These are phyloP conservation scores for Copromyces sp. DNA, from an alignment of 495 filamentous ascomycete species.

Conservation along the genomic window DNA sequence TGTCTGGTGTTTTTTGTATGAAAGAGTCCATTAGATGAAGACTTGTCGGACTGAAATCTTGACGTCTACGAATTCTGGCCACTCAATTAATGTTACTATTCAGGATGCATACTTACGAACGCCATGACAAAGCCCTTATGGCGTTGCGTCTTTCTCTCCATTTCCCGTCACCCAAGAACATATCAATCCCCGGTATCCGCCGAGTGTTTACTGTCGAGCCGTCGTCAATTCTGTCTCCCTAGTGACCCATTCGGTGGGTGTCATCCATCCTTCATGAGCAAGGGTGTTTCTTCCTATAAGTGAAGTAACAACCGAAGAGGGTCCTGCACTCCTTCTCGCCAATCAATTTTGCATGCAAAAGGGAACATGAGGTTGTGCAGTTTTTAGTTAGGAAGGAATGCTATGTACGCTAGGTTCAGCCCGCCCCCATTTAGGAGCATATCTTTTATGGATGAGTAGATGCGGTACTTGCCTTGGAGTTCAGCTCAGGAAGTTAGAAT, in stretches of 20 bases:
- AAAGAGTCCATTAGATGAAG: background rate
- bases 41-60: background rate
- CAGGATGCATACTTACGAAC: background rate
- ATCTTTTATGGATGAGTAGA: too few species aligned
- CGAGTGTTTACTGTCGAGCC: background rate
- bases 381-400: background rate
- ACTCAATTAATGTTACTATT: background rate
- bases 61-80: background rate
- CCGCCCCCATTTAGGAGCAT: background rate
- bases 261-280: background rate
- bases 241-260: background rate
- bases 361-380: background rate
- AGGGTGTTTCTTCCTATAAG: background rate
- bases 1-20: background rate
- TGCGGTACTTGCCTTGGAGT: background rate
- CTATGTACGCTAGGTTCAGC: background rate
- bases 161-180: background rate
- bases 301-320: background rate
- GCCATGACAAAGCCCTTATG: background rate
- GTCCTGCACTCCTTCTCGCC: background rate
- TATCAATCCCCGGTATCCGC: background rate
- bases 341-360: background rate
- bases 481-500: background rate
- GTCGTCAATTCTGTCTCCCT: background rate
- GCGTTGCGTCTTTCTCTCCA: background rate